Base-by-base conservation (phyloP, 257 asterid species). In the Ocimum tenuiflorum region DNA sequence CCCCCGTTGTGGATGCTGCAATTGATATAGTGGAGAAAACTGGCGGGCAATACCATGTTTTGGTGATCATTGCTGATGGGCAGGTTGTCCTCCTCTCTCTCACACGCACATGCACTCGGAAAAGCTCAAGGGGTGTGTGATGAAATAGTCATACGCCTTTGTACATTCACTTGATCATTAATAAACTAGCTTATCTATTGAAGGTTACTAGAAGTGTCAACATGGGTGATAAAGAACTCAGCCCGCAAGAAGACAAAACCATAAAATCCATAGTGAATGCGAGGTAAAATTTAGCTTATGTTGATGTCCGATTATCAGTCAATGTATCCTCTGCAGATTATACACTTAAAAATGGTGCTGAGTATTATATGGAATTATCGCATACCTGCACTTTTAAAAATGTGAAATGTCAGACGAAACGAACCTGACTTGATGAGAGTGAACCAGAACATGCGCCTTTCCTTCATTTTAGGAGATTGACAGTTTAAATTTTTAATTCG, bases 1-100 rank as follows among this genome's bases (percentile, higher is more conserved):
- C n/a, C n/a, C 92, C 96, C 9, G 92, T 81, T 19, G 80, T 89
- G 65, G 95, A 86, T 81, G 96, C 92, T 68, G 92, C 96, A 4
- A 77, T 89, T 65, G 91, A 89, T 72, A 84, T 86, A 65, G 96
- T 86, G 71, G 96, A 89, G 86, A 81, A 42, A 81, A 81, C 80
- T 56, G 91, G 92, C n/a, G 95, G 95, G 50, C 95, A 83, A 54
- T 85, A 84, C 83, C 95, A 86, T 77, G 92, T 89, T 29, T 78
- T 89, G 78, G 92, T 89, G 65, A 86, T 89, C 74, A 81, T 89
- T 23, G 96, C 96, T 58, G 96, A 89, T 68, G 96, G 96, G 73
- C 96, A 86, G 92, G 95, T 89, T 50, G 5, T 67, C 55, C 60
- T 58, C 53, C 69, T 38, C 49, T 45, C 41, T 35, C 69, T 51